Conservation (phyloP, 805 yeast species). For the Candida boleticola region DNA sequence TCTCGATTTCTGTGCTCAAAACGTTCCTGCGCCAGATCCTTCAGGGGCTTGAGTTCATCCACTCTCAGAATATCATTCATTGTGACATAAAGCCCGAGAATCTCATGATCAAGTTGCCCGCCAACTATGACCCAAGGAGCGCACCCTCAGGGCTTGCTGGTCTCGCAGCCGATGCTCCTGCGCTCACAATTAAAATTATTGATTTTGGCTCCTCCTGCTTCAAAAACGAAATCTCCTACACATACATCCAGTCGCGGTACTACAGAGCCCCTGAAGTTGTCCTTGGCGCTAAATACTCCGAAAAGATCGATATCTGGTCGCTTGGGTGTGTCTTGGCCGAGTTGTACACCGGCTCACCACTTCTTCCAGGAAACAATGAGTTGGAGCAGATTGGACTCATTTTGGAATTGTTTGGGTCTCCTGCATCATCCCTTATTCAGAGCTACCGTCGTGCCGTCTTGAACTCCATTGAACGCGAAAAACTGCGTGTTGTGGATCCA, state of each 20-base stretch:
- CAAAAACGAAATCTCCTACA: constrained; percentile 40
- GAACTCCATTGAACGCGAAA: constrained; percentile 16
- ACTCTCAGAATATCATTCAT: constrained; percentile 59
- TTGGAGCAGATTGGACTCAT: constrained; percentile 44
- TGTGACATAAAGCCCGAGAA: constrained; percentile 90
- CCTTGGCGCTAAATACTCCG: constrained; percentile 59
- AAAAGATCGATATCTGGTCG: constrained; percentile 52
- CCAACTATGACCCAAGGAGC: constrained; percentile 2
- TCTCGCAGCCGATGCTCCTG: constrained; percentile 27
- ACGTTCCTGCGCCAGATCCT: constrained; percentile 55
- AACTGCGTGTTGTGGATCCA: constrained; percentile 7
- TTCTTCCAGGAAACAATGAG: constrained; percentile 51
- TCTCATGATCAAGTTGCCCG: constrained; percentile 52
- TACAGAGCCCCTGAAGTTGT: constrained; percentile 80
- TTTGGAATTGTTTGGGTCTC: constrained; percentile 47
- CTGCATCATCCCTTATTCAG: constrained; percentile 38
- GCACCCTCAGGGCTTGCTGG: no score
- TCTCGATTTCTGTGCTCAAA: constrained; percentile 39
- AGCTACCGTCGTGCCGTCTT: constrained; percentile 37
- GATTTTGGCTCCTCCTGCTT: constrained; percentile 76
- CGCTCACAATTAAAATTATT: constrained; percentile 60
- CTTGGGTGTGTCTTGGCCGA: constrained; percentile 45
- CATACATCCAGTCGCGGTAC: constrained; percentile 62
- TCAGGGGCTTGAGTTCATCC: constrained; percentile 59
- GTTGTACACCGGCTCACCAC: constrained; percentile 33